Evolutionary conservation across 2,329 filamentous ascomycete genomes (phyloP), one percentile per base, ranked within the genome.

Genomic region (Tympanopsis confertula): DNA sequence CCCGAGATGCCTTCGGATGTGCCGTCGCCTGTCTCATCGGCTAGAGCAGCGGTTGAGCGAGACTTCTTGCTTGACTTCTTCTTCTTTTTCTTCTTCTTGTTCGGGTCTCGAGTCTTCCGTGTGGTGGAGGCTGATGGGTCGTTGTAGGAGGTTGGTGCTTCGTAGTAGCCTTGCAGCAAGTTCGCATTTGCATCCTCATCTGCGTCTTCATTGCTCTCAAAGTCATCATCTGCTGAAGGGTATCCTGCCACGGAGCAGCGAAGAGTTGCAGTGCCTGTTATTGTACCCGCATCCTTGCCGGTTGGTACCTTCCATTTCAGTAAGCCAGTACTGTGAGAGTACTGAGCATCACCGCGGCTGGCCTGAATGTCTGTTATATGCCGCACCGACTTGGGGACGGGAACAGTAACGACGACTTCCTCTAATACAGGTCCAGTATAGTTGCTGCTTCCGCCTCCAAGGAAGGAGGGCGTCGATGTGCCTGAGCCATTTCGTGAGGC

Each of bases 301-400:
- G 75, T 72, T 1, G 79, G 75, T 29, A 96, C 76, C 40, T 78
- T 74, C 89, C 89, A 96, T 56, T 94, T 84, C 5, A 95, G 66
- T 2, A 72, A 57, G 35, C 71, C 71, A 37, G 85, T 86, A 2
- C 77, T 78, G 0, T 82, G 77, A 38, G 75, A 82, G 61, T 87
- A 95, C 40, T 73, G 78, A 2, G 86, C 87, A 47, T 96, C 89
- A 24, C 88, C 89, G 45, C 77, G 78, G 46, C 78, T 84, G 2
- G 87, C 75, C 39, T 86, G 74, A 39, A 95, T 71, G 50, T 95
- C 88, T 4, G 78, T 78, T 13, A 96, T 66, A 52, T 87, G 94
- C 41, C 86, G 78, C 37, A 95, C 86, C 19, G 77, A 74, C 3
- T 74, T 61, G 3, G 89, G 85, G 10, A 96, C 69, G 1, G 88